These are phyloP conservation scores for Diddensiella transvaalensis DNA, from an alignment of 805 yeast genomes.

Conservation along the genomic window DNA sequence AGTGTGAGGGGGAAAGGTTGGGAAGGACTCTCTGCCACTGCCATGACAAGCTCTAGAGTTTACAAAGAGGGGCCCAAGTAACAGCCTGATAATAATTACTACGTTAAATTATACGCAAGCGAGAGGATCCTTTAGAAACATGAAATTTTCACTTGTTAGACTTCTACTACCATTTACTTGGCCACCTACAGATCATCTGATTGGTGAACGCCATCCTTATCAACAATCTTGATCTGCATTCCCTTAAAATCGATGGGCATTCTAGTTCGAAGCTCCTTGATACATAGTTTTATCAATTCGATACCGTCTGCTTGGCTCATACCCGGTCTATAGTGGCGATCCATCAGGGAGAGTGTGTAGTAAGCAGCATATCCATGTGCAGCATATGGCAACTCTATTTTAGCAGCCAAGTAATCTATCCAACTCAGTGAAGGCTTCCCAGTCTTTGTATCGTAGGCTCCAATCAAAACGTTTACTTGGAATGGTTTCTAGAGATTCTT, in stretches of 20 bases:
- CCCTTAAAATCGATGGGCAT: slow-evolving; percentile 96
- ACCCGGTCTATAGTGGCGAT: slow-evolving; percentile 80
- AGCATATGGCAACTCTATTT: slow-evolving; percentile 87
- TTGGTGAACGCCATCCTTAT: slow-evolving; percentile 49
- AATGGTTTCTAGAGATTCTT: slow-evolving; percentile 59
- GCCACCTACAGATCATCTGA: neutral
- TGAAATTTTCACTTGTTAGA: too few relatives aligned
- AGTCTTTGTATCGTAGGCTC: slow-evolving; percentile 66
- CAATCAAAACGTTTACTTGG: slow-evolving; percentile 88
- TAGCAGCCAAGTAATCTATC: slow-evolving; percentile 93
- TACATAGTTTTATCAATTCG: slow-evolving; percentile 64
- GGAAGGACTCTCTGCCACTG: neutral
- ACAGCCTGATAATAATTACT: slow-evolving; percentile 1
- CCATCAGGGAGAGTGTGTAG: slow-evolving; percentile 84
- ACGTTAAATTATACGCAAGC: too few relatives aligned
- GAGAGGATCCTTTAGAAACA: too few relatives aligned
- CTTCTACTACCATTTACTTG: too few relatives aligned
- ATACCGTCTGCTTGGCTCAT: slow-evolving; percentile 77
- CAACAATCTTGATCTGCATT: slow-evolving; percentile 61
- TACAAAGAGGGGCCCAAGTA: slow-evolving; percentile 4
- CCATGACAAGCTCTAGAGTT: neutral
- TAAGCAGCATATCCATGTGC: slow-evolving; percentile 99
- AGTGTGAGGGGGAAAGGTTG: too few relatives aligned
- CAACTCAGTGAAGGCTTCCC: slow-evolving; percentile 68
- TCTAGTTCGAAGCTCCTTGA: slow-evolving; percentile 74